phyloP scores from a whole-genome alignment of 2,329 filamentous ascomycete genomes.

The Escovopsis weberi region DNA sequence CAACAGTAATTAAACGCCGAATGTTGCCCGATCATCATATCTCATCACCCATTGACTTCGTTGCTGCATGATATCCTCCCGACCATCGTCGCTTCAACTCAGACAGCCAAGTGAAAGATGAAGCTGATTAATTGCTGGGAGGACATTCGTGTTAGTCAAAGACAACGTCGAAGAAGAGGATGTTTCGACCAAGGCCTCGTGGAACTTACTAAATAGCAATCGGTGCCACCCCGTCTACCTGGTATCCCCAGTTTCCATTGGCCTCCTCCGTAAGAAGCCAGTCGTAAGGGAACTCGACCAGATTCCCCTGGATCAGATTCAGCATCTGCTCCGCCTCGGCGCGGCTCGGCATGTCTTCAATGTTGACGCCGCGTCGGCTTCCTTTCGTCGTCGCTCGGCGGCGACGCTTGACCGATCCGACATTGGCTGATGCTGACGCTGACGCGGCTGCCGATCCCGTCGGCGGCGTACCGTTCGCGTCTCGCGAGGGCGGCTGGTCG shows the following conservation, averaged over 20 bases:
- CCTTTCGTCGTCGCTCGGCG: slow-evolving; percentile 57
- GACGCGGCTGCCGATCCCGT: background rate
- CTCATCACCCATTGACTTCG: too few relatives aligned
- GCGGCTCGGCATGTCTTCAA: slow-evolving; percentile 62
- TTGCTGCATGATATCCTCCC: background rate
- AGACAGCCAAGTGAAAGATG: background rate
- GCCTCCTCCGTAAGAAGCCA: slow-evolving; percentile 87
- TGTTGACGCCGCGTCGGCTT: slow-evolving; percentile 47
- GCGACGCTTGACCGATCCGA: slow-evolving; percentile 43
- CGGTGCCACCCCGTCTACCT: slow-evolving; percentile 88
- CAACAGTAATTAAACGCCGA: too few relatives aligned
- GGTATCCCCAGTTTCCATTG: slow-evolving; percentile 92
- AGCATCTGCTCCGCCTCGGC: slow-evolving; percentile 72
- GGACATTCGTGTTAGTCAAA: slow-evolving; percentile 11
- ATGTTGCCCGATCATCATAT: too few relatives aligned
- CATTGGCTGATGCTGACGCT: slow-evolving; percentile 10
- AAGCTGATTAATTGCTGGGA: slow-evolving; percentile 18
- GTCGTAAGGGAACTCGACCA: slow-evolving; percentile 90
- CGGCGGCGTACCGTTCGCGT: slow-evolving; percentile 16
- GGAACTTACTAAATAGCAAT: slow-evolving; percentile 82
- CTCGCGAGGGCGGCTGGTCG: slow-evolving; percentile 31
- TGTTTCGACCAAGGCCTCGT: background rate
- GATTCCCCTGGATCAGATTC: slow-evolving; percentile 67
- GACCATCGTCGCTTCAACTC: background rate
- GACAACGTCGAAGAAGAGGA: slow-evolving; percentile 1